A percentile compares a stretch with the other conserved stretches of the same genome.
These are phyloP conservation scores for Malassezia psittaci DNA, from an alignment of 1,284 basidiomycete genomes.

Conservation along the genomic window DNA sequence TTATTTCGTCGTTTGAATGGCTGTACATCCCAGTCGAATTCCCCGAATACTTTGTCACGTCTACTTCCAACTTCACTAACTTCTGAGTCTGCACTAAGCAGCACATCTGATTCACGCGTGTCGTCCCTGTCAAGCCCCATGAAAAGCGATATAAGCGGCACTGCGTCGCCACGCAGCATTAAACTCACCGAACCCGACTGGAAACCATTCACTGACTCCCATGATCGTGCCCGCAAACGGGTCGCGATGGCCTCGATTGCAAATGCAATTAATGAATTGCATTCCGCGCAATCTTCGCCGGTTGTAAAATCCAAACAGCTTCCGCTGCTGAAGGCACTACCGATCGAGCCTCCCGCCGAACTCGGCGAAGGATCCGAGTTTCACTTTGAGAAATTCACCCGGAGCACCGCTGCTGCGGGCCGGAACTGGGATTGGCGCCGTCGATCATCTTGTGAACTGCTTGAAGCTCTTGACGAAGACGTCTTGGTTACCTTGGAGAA, in stretches of 20 bases:
- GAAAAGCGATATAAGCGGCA: not conserved
- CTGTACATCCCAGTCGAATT: not conserved
- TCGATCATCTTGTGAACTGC: slow-evolving; percentile 8
- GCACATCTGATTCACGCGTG: not conserved
- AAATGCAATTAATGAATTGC: not conserved
- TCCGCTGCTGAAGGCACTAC: not conserved
- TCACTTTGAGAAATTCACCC: slow-evolving; percentile 42
- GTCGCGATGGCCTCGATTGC: slow-evolving; percentile 21
- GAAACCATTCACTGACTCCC: slow-evolving; percentile 25
- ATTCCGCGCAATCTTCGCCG: not conserved
- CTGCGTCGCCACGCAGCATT: slow-evolving; percentile 8
- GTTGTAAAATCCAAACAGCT: not conserved
- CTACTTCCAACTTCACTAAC: not conserved
- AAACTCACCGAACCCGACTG: slow-evolving; percentile 40
- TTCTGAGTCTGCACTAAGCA: not conserved
- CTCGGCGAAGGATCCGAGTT: slow-evolving; percentile 25
- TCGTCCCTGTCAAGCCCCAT: not conserved
- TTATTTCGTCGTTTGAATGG: slow-evolving; percentile 18
- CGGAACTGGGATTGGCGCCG: slow-evolving; percentile 44
- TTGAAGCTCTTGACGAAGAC: not conserved
- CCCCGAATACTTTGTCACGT: not conserved
- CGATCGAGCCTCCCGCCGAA: not conserved
- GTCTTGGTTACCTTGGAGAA: not conserved
- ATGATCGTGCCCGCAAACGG: slow-evolving; percentile 36
- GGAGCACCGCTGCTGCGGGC: slow-evolving; percentile 39